Base-by-base conservation (phyloP, 2,329 filamentous ascomycete species). In the Cytospora leucostoma region DNA sequence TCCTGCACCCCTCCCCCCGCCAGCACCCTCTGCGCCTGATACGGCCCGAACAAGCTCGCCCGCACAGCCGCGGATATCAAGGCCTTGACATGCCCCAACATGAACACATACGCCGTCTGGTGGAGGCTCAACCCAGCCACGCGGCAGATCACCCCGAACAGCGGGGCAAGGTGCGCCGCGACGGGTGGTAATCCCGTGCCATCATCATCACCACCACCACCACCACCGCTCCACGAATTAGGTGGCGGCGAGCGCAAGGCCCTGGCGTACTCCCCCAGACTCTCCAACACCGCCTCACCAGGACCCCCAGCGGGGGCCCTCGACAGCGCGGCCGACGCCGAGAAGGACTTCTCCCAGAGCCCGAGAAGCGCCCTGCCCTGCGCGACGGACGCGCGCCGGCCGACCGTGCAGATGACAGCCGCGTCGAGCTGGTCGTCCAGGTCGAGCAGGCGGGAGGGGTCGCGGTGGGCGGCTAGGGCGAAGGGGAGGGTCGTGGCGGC, bases 361-460 rank as follows among this genome's bases (percentile, higher is more conserved):
- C 83, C 82, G 10, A 94, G 79, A 64, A 95, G 77, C 4, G 91
- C 91, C 62, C 90, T 80, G 10, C 91, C 91, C 75, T 95, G 91
- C 1, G 89, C 86, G 56, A 90, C 82, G 67, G 88, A 91, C 0
- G 91, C 91, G 19, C 91, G 84, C 0, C 90, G 82, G 13, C 88
- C 90, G 15, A 95, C 91, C n/a, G 89, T 87, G 76, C 91, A 95
- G 52, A 91, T 82, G 10, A 91, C 88, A 34, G 86, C 84, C 10
- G 92, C 91, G 74, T 95, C 92, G 56, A 91, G 85, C 68, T 84
- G 80, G 76, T 95, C 91, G 77, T 94, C 91, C 7, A 94, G 80
- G 0, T 76, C 74, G 11, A 79, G 73, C 6, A 93, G 77, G 3
- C 69, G 64, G 0, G 68, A 40, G 0, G 87, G 86, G 56, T 80